Conservation (phyloP, 1,284 basidiomycete species). For the Ustilago crameri region DNA sequence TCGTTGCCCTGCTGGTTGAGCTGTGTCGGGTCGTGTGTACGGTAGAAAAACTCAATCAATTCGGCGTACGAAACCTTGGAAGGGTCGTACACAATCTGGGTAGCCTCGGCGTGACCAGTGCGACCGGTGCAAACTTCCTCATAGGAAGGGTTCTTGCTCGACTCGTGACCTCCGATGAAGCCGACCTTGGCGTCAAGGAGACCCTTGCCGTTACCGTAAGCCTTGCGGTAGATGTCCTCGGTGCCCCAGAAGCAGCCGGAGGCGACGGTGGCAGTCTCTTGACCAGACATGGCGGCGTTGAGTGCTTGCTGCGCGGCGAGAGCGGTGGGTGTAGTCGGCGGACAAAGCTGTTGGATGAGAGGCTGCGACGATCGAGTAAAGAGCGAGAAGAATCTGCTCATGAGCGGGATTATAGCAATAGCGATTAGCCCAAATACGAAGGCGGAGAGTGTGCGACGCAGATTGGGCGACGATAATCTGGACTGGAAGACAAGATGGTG, state of each 20-base stretch:
- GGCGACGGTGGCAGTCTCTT: conserved; percentile 53
- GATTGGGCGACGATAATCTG: conserved; percentile 12
- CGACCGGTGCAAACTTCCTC: conserved; percentile 76
- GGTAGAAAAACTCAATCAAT: conserved; percentile 75
- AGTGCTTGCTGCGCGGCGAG: conserved; percentile 45
- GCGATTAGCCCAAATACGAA: conserved; percentile 16
- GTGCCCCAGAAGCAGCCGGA: conserved; percentile 67
- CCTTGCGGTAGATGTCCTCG: conserved; percentile 63
- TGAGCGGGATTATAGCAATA: conserved; percentile 27
- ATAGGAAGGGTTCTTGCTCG: conserved; percentile 72
- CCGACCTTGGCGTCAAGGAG: conserved; percentile 61
- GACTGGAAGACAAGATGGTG: too few species aligned
- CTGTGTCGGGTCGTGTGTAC: conserved; percentile 91
- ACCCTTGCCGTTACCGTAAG: conserved; percentile 64
- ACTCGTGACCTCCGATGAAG: conserved; percentile 62
- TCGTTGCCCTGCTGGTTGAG: conserved; percentile 68
- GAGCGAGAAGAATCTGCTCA: conserved; percentile 56
- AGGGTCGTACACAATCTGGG: conserved; percentile 87
- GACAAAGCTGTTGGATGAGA: conserved; percentile 48
- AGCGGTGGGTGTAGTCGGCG: conserved; percentile 47
- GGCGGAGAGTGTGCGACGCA: conserved; percentile 26
- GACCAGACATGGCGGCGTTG: conserved; percentile 36
- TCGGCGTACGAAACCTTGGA: conserved; percentile 80
- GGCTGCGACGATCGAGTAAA: conserved; percentile 46
- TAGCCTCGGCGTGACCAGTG: conserved; percentile 90